Evolutionary conservation across 306 rosid species (phyloP).

Genomic region (Sesbania bispinosa): DNA sequence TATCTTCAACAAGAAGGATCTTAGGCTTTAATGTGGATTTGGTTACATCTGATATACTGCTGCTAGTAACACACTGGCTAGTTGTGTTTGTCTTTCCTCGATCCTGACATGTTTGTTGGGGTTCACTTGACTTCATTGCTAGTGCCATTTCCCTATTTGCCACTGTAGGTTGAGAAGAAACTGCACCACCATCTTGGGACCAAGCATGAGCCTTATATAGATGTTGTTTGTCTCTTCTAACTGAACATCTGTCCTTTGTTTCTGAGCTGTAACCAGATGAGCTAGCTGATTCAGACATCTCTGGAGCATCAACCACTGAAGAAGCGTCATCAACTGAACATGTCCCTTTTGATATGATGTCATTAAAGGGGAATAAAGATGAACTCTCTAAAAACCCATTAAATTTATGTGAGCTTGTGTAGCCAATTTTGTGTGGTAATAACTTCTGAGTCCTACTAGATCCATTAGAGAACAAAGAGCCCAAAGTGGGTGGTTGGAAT

Average conservation of each 20-base stretch:
- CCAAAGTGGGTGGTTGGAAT: slow-evolving; percentile 70
- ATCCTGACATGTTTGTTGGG: slow-evolving; percentile 31
- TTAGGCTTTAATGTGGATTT: slow-evolving; percentile 43
- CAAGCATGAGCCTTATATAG: slow-evolving; percentile 30
- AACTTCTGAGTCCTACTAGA: slow-evolving; percentile 41
- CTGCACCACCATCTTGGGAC: slow-evolving; percentile 29
- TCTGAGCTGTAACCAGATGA: slow-evolving; percentile 31
- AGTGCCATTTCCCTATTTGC: slow-evolving; percentile 27
- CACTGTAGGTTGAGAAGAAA: slow-evolving; percentile 25
- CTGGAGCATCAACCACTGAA: slow-evolving; percentile 31
- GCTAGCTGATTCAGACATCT: slow-evolving; percentile 42
- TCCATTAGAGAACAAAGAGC: slow-evolving; percentile 70
- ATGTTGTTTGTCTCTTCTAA: slow-evolving; percentile 1
- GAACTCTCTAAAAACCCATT: slow-evolving; percentile 39
- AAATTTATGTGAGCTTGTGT: slow-evolving; percentile 36
- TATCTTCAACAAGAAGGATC: slow-evolving; percentile 86
- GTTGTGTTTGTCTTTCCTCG: slow-evolving; percentile 40
- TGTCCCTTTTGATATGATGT: slow-evolving; percentile 30
- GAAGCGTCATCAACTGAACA: slow-evolving; percentile 35
- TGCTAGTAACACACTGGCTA: slow-evolving; percentile 15
- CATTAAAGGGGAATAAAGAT: slow-evolving; percentile 34
- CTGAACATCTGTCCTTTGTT: slow-evolving; percentile 21
- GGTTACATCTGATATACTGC: slow-evolving; percentile 22
- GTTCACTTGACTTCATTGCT: slow-evolving; percentile 26
- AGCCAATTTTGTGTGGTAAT: slow-evolving; percentile 41